Evolutionary conservation across 2,329 filamentous ascomycete genomes (phyloP).

Genomic region (Pezicula neosporulosa): DNA sequence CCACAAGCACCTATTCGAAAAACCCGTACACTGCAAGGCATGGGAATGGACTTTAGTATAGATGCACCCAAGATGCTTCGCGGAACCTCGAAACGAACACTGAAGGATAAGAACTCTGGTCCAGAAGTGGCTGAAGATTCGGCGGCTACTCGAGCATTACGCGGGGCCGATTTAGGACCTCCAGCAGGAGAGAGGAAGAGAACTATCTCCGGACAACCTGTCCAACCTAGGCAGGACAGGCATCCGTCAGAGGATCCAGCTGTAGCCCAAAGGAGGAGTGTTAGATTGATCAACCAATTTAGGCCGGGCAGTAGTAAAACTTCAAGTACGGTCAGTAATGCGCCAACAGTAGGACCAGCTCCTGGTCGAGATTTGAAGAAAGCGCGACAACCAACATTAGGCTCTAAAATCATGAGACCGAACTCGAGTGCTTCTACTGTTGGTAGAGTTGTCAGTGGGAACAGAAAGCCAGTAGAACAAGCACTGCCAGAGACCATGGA

Average conservation of each 20-base stretch:
- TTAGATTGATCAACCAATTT: slow-evolving; percentile 68
- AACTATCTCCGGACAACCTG: slow-evolving; percentile 82
- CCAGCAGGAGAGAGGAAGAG: slow-evolving; percentile 70
- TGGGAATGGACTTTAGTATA: slow-evolving; percentile 30
- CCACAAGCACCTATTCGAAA: slow-evolving; percentile 43
- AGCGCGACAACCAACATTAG: slow-evolving; percentile 64
- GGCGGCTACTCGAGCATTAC: slow-evolving; percentile 18
- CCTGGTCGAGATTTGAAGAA: slow-evolving; percentile 77
- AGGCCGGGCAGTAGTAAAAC: slow-evolving; percentile 48
- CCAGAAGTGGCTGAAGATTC: slow-evolving; percentile 25
- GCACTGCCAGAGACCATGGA: slow-evolving; percentile 55
- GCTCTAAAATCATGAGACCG: slow-evolving; percentile 60
- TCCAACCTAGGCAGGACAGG: slow-evolving; percentile 44
- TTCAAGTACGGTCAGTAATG: slow-evolving; percentile 40
- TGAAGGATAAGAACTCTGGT: slow-evolving; percentile 13
- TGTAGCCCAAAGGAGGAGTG: slow-evolving; percentile 65
- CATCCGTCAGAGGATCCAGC: slow-evolving; percentile 58
- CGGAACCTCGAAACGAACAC: slow-evolving; percentile 25
- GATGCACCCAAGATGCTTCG: slow-evolving; percentile 32
- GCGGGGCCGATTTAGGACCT: slow-evolving; percentile 18
- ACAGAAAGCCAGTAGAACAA: slow-evolving; percentile 69
- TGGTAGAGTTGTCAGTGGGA: slow-evolving; percentile 85
- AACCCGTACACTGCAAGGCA: slow-evolving; percentile 25
- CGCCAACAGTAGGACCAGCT: slow-evolving; percentile 53
- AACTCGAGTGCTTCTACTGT: slow-evolving; percentile 67